Evolutionary conservation across 495 filamentous ascomycete genomes (phyloP).

Genomic region (Neurospora sublineolata): DNA sequence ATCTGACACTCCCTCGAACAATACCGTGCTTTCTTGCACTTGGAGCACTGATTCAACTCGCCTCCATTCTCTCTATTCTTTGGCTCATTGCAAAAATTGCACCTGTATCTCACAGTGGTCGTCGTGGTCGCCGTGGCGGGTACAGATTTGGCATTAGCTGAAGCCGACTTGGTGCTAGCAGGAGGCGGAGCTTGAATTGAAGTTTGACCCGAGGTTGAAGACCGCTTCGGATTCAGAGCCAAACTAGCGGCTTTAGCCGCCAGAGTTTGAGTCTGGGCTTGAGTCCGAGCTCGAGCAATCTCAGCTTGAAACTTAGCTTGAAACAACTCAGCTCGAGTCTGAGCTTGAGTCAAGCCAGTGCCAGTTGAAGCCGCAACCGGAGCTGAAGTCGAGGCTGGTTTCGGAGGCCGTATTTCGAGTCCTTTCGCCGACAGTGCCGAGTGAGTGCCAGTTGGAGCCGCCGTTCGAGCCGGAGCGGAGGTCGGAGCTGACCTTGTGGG

Average conservation of each 20-base stretch:
- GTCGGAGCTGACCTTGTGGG: background rate
- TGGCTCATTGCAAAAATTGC: background rate
- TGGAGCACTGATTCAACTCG: constrained; percentile 7
- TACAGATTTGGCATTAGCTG: background rate
- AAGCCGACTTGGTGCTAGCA: background rate
- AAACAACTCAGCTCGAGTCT: background rate
- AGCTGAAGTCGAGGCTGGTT: background rate
- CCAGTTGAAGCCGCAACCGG: background rate
- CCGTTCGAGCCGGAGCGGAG: background rate
- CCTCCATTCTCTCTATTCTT: constrained; percentile 1
- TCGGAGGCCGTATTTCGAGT: background rate
- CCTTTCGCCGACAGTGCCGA: background rate
- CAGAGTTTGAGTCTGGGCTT: background rate
- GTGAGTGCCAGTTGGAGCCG: background rate
- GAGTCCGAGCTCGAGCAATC: background rate
- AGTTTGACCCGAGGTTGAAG: background rate
- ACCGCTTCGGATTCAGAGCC: background rate
- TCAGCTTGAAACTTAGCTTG: background rate
- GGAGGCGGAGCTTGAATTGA: background rate
- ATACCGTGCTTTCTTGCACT: constrained; percentile 13
- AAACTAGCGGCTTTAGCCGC: background rate
- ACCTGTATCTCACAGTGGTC: background rate
- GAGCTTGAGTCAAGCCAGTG: background rate
- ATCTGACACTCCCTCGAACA: constrained; percentile 13
- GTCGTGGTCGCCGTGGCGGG: background rate